phyloP scores from a whole-genome alignment of 495 filamentous ascomycete species.

The Lasiosphaeria miniovina region DNA sequence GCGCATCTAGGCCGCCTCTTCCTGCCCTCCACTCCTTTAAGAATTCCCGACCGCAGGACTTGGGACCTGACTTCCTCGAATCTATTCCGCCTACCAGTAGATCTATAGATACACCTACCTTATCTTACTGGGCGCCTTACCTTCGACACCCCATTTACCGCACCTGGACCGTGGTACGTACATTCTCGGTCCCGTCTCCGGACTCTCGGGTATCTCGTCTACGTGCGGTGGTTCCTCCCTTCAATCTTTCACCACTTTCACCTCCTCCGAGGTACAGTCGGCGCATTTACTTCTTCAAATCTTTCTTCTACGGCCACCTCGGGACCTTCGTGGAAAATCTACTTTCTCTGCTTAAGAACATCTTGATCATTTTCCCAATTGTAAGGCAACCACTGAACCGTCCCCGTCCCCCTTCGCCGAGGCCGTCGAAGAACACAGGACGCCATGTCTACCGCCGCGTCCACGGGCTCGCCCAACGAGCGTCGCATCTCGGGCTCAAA shows the following conservation, averaged over 20 bases:
- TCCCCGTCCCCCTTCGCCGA: not conserved
- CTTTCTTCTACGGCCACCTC: conserved; percentile 14
- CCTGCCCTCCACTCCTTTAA: too few species aligned
- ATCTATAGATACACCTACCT: too few species aligned
- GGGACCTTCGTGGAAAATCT: conserved; percentile 18
- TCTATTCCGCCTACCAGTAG: too few species aligned
- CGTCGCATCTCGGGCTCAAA: conserved; percentile 31
- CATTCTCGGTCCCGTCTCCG: too few species aligned
- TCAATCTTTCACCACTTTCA: not conserved
- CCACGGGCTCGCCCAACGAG: conserved; percentile 48
- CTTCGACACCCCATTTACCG: too few species aligned
- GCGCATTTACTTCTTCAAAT: conserved; percentile 6
- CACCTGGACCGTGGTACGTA: too few species aligned
- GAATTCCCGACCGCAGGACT: too few species aligned
- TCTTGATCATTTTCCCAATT: conserved; percentile 30
- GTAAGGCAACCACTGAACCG: conserved; percentile 13
- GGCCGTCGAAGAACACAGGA: conserved; percentile 1
- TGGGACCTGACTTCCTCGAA: too few species aligned
- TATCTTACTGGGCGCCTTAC: too few species aligned
- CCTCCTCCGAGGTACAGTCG: not conserved
- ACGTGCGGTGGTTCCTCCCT: not conserved
- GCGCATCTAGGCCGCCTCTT: too few species aligned
- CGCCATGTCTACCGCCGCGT: conserved; percentile 45
- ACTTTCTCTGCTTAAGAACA: conserved; percentile 23
- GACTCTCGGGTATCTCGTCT: too few species aligned